A percentile compares a stretch with the other conserved stretches of the same genome.
phyloP scores from a whole-genome alignment of 139 green algal genomes.

The Coelastrella sp. region DNA sequence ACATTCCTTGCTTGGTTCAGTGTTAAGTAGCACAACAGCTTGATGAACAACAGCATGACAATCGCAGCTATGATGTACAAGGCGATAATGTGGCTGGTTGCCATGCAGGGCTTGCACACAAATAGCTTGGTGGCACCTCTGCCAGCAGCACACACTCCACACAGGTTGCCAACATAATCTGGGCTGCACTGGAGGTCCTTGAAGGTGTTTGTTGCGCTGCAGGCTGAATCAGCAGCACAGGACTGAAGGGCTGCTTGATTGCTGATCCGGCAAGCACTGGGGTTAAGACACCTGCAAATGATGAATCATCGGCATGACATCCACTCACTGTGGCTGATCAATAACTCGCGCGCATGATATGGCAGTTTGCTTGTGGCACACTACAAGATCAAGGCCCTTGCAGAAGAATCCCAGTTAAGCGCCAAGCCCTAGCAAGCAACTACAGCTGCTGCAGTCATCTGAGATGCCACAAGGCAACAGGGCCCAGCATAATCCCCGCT shows the following conservation, averaged over 20 bases:
- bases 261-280: not conserved
- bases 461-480: too few species aligned
- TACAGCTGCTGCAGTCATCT: too few species aligned
- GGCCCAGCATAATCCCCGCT: too few species aligned
- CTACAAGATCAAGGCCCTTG: too few species aligned
- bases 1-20: not conserved
- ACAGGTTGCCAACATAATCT: not conserved
- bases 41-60: slow-evolving; percentile 6
- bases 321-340: too few species aligned
- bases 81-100: not conserved
- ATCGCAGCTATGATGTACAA: not conserved
- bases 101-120: not conserved
- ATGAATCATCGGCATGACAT: not conserved
- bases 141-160: not conserved
- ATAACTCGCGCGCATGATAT: too few species aligned
- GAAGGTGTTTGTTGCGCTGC: not conserved
- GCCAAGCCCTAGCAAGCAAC: too few species aligned
- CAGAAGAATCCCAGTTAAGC: too few species aligned
- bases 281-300: not conserved
- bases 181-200: not conserved
- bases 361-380: too few species aligned
- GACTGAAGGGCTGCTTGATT: not conserved
- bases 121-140: not conserved
- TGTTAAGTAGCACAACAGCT: not conserved
- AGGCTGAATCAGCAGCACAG: not conserved